Conservation (phyloP, 2,329 filamentous ascomycete species). For the Ceratocystiopsis brevicomis region DNA sequence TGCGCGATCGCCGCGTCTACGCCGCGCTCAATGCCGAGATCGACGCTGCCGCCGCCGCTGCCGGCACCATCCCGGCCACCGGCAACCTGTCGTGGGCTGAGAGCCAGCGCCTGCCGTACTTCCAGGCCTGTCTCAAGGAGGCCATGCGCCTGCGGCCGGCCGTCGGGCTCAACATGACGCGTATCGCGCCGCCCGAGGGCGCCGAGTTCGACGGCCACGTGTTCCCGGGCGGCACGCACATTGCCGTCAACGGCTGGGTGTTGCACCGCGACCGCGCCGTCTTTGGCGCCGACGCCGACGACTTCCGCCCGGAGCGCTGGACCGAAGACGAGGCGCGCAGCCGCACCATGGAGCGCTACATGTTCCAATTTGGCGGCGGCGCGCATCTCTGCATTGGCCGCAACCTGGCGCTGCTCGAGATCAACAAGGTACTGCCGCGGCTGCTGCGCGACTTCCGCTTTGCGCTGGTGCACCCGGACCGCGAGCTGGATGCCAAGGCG, state of each 20-base stretch:
- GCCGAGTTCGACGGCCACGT: slow-evolving; percentile 30
- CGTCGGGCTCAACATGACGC: slow-evolving; percentile 34
- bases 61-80: slow-evolving; percentile 16
- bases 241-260: slow-evolving; percentile 37
- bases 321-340: slow-evolving; percentile 24
- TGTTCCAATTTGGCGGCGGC: slow-evolving; percentile 38
- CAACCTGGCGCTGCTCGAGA: slow-evolving; percentile 35
- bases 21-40: slow-evolving; percentile 24
- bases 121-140: slow-evolving; percentile 38
- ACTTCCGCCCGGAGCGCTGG: slow-evolving; percentile 36
- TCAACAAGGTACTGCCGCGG: slow-evolving; percentile 38
- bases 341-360: slow-evolving; percentile 31
- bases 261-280: slow-evolving; percentile 27
- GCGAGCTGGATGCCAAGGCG: slow-evolving; percentile 31
- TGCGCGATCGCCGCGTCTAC: slow-evolving; percentile 25
- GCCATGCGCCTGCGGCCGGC: slow-evolving; percentile 36
- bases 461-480: slow-evolving; percentile 28
- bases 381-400: slow-evolving; percentile 35
- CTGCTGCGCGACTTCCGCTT: slow-evolving; percentile 35
- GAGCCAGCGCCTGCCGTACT: slow-evolving; percentile 29
- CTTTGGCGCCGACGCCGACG: slow-evolving; percentile 32
- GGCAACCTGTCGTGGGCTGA: slow-evolving; percentile 29
- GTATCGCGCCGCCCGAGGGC: slow-evolving; percentile 30
- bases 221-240: slow-evolving; percentile 30
- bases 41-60: slow-evolving; percentile 17